Conservation (phyloP, 106 monocot species). For the Vanilla planifolia region DNA sequence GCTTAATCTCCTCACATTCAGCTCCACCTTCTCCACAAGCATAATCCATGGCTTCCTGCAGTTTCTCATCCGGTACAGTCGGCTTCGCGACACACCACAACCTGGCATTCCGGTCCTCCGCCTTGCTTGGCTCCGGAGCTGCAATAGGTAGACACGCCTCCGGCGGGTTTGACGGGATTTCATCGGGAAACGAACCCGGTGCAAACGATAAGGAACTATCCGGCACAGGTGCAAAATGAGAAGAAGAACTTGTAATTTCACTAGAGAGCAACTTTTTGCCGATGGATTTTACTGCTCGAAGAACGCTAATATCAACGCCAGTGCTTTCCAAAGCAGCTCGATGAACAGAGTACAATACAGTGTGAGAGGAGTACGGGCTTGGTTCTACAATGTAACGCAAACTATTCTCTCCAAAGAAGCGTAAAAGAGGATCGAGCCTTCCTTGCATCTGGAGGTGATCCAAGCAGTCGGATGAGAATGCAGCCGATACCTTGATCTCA, state of each 20-base stretch:
- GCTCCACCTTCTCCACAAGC: slow-evolving; percentile 63
- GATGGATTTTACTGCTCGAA: neutral
- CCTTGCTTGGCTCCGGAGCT: slow-evolving; percentile 5
- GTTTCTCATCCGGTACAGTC: slow-evolving; percentile 28
- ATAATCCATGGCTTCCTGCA: slow-evolving; percentile 67
- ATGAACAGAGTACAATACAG: slow-evolving; percentile 5
- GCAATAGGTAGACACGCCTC: slow-evolving; percentile 1
- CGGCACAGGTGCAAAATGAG: slow-evolving; percentile 17
- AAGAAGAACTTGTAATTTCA: neutral
- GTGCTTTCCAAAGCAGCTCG: slow-evolving; percentile 13
- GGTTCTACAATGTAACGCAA: slow-evolving; percentile 5
- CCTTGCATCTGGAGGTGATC: neutral
- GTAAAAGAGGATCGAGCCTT: slow-evolving; percentile 10
- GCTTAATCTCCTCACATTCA: slow-evolving; percentile 51
- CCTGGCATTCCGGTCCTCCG: slow-evolving; percentile 7
- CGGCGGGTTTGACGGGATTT: slow-evolving; percentile 12
- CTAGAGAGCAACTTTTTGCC: neutral
- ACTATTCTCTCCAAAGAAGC: slow-evolving; percentile 8
- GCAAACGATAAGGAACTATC: slow-evolving; percentile 25
- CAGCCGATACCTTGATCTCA: slow-evolving; percentile 29
- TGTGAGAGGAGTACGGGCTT: neutral
- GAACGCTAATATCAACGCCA: neutral
- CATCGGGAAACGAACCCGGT: slow-evolving; percentile 22
- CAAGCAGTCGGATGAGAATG: slow-evolving; percentile 18
- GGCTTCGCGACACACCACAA: slow-evolving; percentile 62